phyloP scores from a whole-genome alignment of 257 asterid species.

The Solanum peruvianum region DNA sequence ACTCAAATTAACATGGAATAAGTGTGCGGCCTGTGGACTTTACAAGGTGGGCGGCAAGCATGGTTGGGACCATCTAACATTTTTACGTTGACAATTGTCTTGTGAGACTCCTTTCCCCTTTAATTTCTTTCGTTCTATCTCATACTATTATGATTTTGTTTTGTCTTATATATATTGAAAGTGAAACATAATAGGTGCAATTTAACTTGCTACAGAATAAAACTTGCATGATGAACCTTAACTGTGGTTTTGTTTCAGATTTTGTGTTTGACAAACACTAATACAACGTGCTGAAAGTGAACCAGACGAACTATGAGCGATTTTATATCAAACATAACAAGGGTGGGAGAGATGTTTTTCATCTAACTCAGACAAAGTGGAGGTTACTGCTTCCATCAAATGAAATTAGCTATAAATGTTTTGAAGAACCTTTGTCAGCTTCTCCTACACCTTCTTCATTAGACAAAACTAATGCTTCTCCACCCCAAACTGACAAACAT shows the following conservation, averaged over 20 bases:
- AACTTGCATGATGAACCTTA: neutral
- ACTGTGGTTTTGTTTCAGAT: slow-evolving; percentile 13
- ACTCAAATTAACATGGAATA: neutral
- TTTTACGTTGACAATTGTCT: slow-evolving; percentile 50
- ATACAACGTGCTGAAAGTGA: slow-evolving; percentile 50
- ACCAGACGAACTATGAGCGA: slow-evolving; percentile 30
- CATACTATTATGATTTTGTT: neutral
- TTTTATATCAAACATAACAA: slow-evolving; percentile 33
- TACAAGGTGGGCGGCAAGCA: slow-evolving; percentile 23
- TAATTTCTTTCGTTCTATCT: neutral
- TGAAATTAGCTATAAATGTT: slow-evolving; percentile 39
- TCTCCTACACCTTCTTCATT: slow-evolving; percentile 5
- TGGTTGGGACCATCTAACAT: slow-evolving; percentile 32
- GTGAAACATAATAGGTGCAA: neutral
- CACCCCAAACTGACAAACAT: neutral
- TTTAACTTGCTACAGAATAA: neutral
- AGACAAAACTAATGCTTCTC: neutral
- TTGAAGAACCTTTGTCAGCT: neutral
- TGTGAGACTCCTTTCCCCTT: slow-evolving; percentile 4
- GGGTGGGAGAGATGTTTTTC: slow-evolving; percentile 55
- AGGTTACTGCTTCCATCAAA: slow-evolving; percentile 44
- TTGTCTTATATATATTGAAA: neutral
- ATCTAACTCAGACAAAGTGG: slow-evolving; percentile 31
- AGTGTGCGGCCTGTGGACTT: neutral
- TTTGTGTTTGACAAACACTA: slow-evolving; percentile 38